phyloP scores from a whole-genome alignment of 2,329 filamentous ascomycete genomes.

The Sclerotinia glacialis region DNA sequence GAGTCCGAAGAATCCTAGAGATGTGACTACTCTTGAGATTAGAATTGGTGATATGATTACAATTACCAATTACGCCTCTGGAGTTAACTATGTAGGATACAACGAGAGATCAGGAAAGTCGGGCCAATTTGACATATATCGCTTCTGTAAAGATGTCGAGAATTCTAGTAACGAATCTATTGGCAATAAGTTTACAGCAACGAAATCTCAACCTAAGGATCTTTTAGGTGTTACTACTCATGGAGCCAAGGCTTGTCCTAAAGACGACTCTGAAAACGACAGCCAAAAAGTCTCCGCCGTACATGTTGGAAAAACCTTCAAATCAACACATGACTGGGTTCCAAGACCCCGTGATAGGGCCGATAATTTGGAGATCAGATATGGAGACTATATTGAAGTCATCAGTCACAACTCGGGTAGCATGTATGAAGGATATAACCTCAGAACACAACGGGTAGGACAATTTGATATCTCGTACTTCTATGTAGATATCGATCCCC shows the following conservation, averaged over 20 bases:
- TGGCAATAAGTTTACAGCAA: not conserved
- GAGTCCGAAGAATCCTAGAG: not conserved
- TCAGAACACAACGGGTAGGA: not conserved
- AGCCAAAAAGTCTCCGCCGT: not conserved
- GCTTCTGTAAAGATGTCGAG: not conserved
- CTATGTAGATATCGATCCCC: not conserved
- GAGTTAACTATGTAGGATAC: not conserved
- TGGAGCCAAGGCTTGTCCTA: not conserved
- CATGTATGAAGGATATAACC: not conserved
- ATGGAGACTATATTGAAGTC: not conserved
- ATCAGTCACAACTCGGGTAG: not conserved
- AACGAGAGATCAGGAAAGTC: not conserved
- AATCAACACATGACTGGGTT: not conserved
- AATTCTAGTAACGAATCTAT: not conserved
- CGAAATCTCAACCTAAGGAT: not conserved
- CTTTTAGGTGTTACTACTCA: not conserved
- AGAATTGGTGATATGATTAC: not conserved
- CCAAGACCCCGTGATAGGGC: not conserved
- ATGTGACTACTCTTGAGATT: not conserved
- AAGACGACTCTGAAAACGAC: not conserved
- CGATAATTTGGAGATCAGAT: not conserved
- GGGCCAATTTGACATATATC: not conserved
- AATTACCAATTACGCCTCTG: not conserved
- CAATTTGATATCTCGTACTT: not conserved
- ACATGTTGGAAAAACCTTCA: constrained; percentile 2